Conservation (phyloP, 768 basidiomycete species). For the Calvatia gigantea region DNA sequence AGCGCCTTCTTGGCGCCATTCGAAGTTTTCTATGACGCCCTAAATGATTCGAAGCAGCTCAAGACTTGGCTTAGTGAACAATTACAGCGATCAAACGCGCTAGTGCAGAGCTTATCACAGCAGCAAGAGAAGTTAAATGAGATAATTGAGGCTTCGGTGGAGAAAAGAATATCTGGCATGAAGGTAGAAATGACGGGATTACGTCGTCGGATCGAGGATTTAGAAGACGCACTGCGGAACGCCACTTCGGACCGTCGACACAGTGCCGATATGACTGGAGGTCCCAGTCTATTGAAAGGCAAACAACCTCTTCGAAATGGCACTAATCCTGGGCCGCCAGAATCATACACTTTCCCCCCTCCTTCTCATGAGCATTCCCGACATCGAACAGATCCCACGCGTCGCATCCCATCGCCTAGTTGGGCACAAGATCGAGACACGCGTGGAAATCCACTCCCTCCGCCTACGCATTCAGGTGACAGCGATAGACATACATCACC, state of each 20-base stretch:
- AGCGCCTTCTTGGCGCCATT: constrained; percentile 80
- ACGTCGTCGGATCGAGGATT: constrained; percentile 61
- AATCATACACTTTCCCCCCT: constrained; percentile 46
- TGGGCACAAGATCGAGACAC: constrained; percentile 31
- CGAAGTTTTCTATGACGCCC: constrained; percentile 79
- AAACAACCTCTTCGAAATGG: constrained; percentile 18
- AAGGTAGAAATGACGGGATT: constrained; percentile 59
- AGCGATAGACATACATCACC: constrained; percentile 43
- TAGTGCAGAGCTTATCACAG: constrained; percentile 49
- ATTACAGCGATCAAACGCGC: constrained; percentile 55
- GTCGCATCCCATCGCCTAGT: constrained; percentile 38
- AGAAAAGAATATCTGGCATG: constrained; percentile 55
- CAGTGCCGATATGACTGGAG: constrained; percentile 8
- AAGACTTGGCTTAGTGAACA: constrained; percentile 77
- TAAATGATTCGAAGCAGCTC: constrained; percentile 75
- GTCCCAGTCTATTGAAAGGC: constrained; percentile 7
- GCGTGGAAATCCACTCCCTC: constrained; percentile 31
- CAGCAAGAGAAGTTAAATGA: constrained; percentile 65
- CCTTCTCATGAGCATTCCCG: constrained; percentile 25
- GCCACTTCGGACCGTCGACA: constrained; percentile 4
- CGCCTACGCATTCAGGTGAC: constrained; percentile 18
- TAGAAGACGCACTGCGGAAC: constrained; percentile 49
- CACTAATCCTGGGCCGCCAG: constrained; percentile 14
- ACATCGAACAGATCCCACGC: constrained; percentile 31
- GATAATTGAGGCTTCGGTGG: constrained; percentile 56